Evolutionary conservation across 768 basidiomycete species (phyloP), one percentile per base, ranked within the genome.

Genomic region (Mycena capillaripes): DNA sequence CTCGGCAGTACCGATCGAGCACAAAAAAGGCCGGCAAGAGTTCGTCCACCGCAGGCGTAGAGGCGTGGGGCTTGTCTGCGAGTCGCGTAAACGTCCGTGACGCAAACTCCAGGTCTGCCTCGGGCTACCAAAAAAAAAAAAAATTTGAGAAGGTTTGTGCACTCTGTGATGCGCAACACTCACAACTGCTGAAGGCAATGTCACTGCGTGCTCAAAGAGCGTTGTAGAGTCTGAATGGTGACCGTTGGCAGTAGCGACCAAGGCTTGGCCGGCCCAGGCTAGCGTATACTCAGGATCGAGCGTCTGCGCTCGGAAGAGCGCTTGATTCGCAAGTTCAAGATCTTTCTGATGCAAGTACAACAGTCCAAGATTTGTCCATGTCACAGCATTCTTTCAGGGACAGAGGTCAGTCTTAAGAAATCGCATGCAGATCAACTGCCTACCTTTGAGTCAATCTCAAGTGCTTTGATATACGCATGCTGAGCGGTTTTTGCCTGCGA

Each of bases 231-330:
- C 92, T 6, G 78, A 75, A 34, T 87, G 79, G 63, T 95, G 88
- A 4, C 88, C 89, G 66, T 90, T 89, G 36, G 82, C 78, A 21
- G 85, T 86, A 53, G 94, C 94, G 50, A 95, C 86, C 29, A 95
- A 81, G 4, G 89, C 93, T 79, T 97, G 97, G 1, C 96, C 98
- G 25, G 97, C 86, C 98, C 98, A 99, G 10, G 96, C 92, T 25
- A 91, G 78, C 0, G 93, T 87, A 82, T 92, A 93, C 78, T 99
- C 97, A 9, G 97, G 95, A 83, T 99, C 97, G 52, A 97, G 86
- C 21, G 93, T 91, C 80, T 98, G 98, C 12, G 97, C 96, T 68
- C 92, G 92, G 77, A 92, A 87, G 75, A 99, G 90, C 1, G 95
- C 92, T 77, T 97, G 92, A 74, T 93, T 93, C 0, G 97, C 95